These are phyloP conservation scores for Mycosphaerella arachidis DNA, from an alignment of 2,329 filamentous ascomycete species.

Conservation along the genomic window DNA sequence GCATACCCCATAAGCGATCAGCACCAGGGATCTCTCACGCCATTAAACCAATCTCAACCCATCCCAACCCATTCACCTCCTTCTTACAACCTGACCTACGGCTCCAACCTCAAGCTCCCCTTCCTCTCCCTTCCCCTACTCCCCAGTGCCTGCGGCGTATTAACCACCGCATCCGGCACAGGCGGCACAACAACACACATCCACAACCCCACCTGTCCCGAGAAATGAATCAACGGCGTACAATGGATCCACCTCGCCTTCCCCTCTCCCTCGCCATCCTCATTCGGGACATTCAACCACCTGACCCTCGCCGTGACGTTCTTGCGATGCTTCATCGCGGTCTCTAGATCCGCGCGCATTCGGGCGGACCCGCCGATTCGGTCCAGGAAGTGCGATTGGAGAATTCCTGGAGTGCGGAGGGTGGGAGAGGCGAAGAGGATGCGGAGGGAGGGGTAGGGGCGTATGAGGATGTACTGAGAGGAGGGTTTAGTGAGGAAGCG, in stretches of 20 bases:
- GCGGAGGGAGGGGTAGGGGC: slow-evolving; percentile 45
- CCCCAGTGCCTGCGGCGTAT: too few relatives aligned
- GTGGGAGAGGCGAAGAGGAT: slow-evolving; percentile 48
- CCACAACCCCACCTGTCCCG: slow-evolving; percentile 68
- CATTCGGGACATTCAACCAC: slow-evolving; percentile 53
- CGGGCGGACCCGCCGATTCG: slow-evolving; percentile 47
- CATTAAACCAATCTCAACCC: not conserved
- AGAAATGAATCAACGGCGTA: slow-evolving; percentile 65
- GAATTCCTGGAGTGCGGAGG: slow-evolving; percentile 45
- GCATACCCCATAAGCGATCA: not conserved
- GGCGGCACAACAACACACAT: slow-evolving; percentile 63
- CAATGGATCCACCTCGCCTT: slow-evolving; percentile 72
- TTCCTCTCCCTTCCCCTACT: not conserved
- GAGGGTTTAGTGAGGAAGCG: not conserved
- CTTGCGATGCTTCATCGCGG: slow-evolving; percentile 61
- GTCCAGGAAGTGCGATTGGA: slow-evolving; percentile 46
- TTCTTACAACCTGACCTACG: not conserved
- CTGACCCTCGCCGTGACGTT: slow-evolving; percentile 70
- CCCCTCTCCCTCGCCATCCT: slow-evolving; percentile 46
- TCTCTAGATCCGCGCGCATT: slow-evolving; percentile 49
- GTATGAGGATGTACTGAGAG: slow-evolving; percentile 43
- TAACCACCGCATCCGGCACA: not conserved
- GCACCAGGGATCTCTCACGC: not conserved
- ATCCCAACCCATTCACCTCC: not conserved
- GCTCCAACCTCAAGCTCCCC: not conserved